Evolutionary conservation across 345 rosid genomes (phyloP).

Genomic region (Populus simonii): DNA sequence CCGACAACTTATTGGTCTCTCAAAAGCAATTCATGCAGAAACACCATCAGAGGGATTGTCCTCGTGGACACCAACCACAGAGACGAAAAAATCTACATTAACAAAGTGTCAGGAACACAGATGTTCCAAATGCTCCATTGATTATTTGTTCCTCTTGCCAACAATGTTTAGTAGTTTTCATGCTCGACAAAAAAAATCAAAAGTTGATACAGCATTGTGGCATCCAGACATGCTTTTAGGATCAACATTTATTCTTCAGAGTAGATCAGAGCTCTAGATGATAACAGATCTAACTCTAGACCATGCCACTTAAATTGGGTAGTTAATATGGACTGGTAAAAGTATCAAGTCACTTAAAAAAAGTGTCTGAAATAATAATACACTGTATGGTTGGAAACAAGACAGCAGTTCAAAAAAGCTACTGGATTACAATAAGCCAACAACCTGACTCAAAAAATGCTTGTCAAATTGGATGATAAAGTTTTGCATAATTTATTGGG

Average conservation of each 20-base stretch:
- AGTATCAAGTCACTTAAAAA: neutral
- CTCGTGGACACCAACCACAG: neutral
- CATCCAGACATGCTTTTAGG: neutral
- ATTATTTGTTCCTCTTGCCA: neutral
- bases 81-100: neutral
- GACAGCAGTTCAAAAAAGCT: neutral
- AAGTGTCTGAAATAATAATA: neutral
- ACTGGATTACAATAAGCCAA: neutral
- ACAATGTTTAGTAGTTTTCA: neutral
- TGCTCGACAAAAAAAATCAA: neutral
- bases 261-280: neutral
- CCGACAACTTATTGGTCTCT: neutral
- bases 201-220: slow-evolving; percentile 5
- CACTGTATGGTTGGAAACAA: neutral
- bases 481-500: neutral
- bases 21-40: neutral
- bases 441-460: neutral
- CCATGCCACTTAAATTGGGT: neutral
- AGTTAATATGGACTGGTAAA: neutral
- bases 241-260: neutral
- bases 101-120: neutral
- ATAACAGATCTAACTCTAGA: neutral
- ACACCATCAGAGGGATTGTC: neutral
- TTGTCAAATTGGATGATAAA: neutral
- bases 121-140: neutral